Base-by-base conservation (phyloP, 1,284 basidiomycete genomes). In the Heliocybe sulcata region DNA sequence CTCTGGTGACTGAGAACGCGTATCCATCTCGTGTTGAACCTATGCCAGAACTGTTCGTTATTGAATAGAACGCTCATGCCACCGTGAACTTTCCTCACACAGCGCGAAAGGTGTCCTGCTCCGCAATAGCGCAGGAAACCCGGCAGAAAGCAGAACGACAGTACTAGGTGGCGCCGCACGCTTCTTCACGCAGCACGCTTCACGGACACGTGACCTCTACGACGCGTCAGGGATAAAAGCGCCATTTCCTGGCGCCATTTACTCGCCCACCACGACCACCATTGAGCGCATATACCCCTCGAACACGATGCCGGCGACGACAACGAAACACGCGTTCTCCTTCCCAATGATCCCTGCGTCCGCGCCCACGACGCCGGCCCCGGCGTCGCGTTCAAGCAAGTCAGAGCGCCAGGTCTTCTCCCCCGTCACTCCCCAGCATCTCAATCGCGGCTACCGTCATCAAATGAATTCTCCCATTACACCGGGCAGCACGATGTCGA, bases 241-340 rank as follows among this genome's bases (percentile, higher is more conserved):
- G 38, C n/a, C 6, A 42, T 42, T 42, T 42, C 38, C 6, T 16
- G n/a, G 38, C 38, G 38, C 19, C 38, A n/a, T 42, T 42, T 20
- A 16, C n/a, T 42, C n/a, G 19, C 38, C n/a, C 19, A 4, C 38
- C 8, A 42, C 38, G 38, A 42, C 38, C 38, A 42, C 38, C 38
- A 42, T 42, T 16, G n/a, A 42, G 38, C 38, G 38, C 38, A 16
- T 42, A 42, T 42, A 42, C 38, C 38, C 38, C 47, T 49, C 47
- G 20, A 26, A 6, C 11, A 49, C 20, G 23, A 49, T 49, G 47
- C 23, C 47, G 6, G 27, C 23, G 23, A 49, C 47, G 27, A 49
- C 47, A 11, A 26, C 47, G 27, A 49, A 49, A 49, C 47, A 49
- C 22, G 22, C 47, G 11, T 49, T 49, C 47, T 25, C 47, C 47